Evolutionary conservation across 768 basidiomycete genomes (phyloP), one percentile per base, ranked within the genome.

Genomic region (Gymnopilus dilepis): DNA sequence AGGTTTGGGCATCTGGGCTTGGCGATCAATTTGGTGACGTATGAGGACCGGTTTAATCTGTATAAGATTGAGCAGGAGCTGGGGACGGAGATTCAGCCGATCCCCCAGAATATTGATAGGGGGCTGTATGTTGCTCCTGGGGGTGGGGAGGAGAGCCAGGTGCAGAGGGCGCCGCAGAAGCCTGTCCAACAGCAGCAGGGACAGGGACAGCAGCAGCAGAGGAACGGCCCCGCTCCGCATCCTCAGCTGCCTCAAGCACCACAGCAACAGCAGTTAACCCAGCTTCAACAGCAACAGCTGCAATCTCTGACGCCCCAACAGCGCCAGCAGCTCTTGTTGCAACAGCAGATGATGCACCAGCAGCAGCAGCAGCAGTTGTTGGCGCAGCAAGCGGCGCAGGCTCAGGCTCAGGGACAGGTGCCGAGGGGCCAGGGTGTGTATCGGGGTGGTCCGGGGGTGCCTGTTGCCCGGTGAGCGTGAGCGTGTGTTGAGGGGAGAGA

Each of bases 61-160:
- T 98, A 99, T 77, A 90, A 92, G 72, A 98, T 99, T 69, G 97
- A 99, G 76, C 95, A 97, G 76, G 97, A 99, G 77, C 85, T 99
- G 33, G 97, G 97, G 11, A 99, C 97, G 38, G 97, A 99, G 78
- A 98, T 99, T 68, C 90, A 92, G 70, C 91, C 97, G 12, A 98
- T 99, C 70, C 97, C 97, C 6, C 89, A 90, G 72, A 81, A 72
- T 26, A 98, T 99, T 70, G 97, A 99, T 73, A 89, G 91, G 65
- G 88, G 88, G 4, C 78, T 99, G 60, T 99, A 99, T 76, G 97
- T 99, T 58, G 91, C 95, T 8, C 97, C 95, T 0, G 78, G 81
- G 54, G 73, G 79, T 1, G 71, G 79, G 11, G 80, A 82, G 50
- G 83, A 82, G 59, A 78, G 80, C 60, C 72, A 72, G 60, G 75